A percentile compares a stretch with the other conserved stretches of the same genome.
phyloP scores from a whole-genome alignment of 164 flowering plant species.

The Litsea cubeba region DNA sequence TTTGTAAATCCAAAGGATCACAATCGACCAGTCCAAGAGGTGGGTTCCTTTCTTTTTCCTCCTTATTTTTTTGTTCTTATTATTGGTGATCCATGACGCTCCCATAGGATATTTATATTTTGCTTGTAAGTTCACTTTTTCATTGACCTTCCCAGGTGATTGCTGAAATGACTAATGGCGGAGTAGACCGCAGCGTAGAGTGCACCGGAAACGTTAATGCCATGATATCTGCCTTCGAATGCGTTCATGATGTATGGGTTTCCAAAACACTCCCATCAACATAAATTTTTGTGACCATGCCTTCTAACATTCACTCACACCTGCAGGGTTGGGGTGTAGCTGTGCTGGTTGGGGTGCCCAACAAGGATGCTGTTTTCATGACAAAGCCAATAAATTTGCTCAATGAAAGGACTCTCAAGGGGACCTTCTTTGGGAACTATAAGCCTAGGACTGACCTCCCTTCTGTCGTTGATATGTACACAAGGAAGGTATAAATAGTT shows the following conservation, averaged over 20 bases:
- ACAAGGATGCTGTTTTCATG: constrained; percentile 50
- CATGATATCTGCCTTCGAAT: constrained; percentile 56
- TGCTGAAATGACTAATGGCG: constrained; percentile 55
- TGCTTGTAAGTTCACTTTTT: background rate
- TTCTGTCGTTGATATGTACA: constrained; percentile 28
- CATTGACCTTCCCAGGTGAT: constrained; percentile 26
- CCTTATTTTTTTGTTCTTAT: background rate
- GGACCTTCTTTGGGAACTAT: constrained; percentile 37
- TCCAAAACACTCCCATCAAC: background rate
- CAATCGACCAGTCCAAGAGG: constrained; percentile 54
- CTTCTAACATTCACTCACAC: background rate
- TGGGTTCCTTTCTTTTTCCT: constrained; percentile 2
- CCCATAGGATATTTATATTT: background rate
- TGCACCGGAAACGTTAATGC: constrained; percentile 45
- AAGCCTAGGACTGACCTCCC: constrained; percentile 32
- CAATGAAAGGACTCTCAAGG: constrained; percentile 31
- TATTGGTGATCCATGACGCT: background rate
- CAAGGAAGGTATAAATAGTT: constrained; percentile 15
- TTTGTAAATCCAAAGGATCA: constrained; percentile 50
- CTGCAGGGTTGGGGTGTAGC: constrained; percentile 75
- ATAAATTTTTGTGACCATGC: background rate
- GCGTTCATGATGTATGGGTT: constrained; percentile 39
- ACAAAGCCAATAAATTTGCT: constrained; percentile 62
- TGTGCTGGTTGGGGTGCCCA: constrained; percentile 66
- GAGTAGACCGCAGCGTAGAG: constrained; percentile 50